These are phyloP conservation scores for Phytophthora brassicae DNA, from an alignment of 352 stramenopile species.

Conservation along the genomic window DNA sequence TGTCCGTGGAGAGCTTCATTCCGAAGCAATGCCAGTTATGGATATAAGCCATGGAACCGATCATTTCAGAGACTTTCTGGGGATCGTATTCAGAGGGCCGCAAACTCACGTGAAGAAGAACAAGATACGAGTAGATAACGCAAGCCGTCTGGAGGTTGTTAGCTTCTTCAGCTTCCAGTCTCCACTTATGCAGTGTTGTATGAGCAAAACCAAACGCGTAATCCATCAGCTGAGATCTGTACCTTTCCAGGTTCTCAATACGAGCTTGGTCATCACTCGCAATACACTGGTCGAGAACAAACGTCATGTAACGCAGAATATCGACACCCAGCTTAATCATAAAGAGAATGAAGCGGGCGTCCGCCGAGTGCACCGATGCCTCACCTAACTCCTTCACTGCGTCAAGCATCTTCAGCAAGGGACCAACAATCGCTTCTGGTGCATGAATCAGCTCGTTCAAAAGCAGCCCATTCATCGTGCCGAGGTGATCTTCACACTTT, in stretches of 20 bases:
- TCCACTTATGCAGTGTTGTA: constrained; percentile 78
- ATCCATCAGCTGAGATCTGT: constrained; percentile 53
- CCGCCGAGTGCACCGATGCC: constrained; percentile 78
- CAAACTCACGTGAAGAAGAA: constrained; percentile 71
- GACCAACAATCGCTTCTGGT: constrained; percentile 83
- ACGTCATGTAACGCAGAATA: constrained; percentile 78
- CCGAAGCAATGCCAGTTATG: constrained; percentile 92
- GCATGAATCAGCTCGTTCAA: constrained; percentile 98
- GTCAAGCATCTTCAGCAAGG: constrained; percentile 82
- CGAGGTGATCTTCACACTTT: constrained; percentile 88
- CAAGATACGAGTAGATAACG: constrained; percentile 86
- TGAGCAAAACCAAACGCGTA: constrained; percentile 76
- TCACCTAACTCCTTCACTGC: constrained; percentile 81
- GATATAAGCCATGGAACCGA: constrained; percentile 86
- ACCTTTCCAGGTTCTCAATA: constrained; percentile 43
- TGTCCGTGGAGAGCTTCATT: constrained; percentile 73
- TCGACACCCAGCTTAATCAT: constrained; percentile 87
- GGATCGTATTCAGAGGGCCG: constrained; percentile 66
- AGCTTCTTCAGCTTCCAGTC: constrained; percentile 58
- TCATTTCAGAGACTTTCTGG: constrained; percentile 65
- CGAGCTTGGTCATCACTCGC: constrained; percentile 36
- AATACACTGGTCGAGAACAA: constrained; percentile 56
- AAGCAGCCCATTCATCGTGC: constrained; percentile 95
- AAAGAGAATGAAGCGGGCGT: constrained; percentile 86
- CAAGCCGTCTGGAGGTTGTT: constrained; percentile 84